A percentile compares a stretch with the other conserved stretches of the same genome.
Conservation (phyloP, 805 yeast genomes). For the Candida yuanshanica region DNA sequence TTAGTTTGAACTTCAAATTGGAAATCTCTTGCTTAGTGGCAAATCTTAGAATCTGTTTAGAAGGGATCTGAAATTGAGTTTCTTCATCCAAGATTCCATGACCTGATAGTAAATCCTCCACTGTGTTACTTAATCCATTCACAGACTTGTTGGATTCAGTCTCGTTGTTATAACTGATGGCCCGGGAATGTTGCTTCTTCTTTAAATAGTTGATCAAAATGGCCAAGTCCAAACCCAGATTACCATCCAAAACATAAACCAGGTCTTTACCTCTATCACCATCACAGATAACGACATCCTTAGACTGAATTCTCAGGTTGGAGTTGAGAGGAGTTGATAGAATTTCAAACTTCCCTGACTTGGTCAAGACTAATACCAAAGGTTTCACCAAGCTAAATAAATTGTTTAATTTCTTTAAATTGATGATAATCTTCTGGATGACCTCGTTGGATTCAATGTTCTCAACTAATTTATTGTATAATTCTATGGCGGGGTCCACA, state of each 20-base stretch:
- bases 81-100: constrained; percentile 30
- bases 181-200: constrained; percentile 62
- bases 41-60: constrained; percentile 71
- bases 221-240: constrained; percentile 57
- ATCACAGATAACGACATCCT: constrained; percentile 71
- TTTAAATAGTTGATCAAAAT: constrained; percentile 67
- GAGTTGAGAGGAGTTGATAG: constrained; percentile 62
- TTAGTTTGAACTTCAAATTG: constrained; percentile 55
- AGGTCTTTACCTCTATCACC: constrained; percentile 83
- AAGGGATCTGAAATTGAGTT: constrained; percentile 57
- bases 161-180: constrained; percentile 24
- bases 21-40: constrained; percentile 67
- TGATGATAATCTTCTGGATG: constrained; percentile 14
- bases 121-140: constrained; percentile 16
- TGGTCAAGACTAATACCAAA: constrained; percentile 44
- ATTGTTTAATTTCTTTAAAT: constrained; percentile 25
- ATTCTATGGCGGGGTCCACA: constrained; percentile 32
- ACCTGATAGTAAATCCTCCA: constrained; percentile 19
- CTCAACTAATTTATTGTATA: constrained; percentile 32
- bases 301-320: constrained; percentile 48
- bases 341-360: constrained; percentile 65
- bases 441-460: constrained; percentile 29
- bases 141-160: neutral
- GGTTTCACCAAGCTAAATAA: constrained; percentile 22
- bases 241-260: constrained; percentile 66